Base-by-base conservation (phyloP, 2,329 filamentous ascomycete genomes). In the Phaeosphaeriaceae sp. region DNA sequence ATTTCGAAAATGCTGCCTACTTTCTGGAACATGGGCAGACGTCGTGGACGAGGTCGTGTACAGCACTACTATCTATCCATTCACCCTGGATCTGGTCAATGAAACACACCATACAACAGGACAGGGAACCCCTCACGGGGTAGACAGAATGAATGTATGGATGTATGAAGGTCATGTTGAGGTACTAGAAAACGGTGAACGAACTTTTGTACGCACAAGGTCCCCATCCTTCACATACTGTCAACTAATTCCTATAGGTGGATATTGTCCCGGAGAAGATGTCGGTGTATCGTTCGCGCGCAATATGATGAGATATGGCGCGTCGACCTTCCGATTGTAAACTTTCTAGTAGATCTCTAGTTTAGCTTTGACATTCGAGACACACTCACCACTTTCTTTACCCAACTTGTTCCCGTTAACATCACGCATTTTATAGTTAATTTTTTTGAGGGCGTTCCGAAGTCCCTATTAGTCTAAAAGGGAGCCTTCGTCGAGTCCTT, bases 41-140 rank as follows among this genome's bases (percentile, higher is more conserved):
- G 15, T 70, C 17, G 64, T 68, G 1, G 60, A 68, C 20, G 56
- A 68, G 17, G 56, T 68, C 4, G 32, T 68, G 3, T 58, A 56
- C 17, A 50, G 46, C 15, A 56, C 65, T 1, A 44, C 36, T 6
- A 58, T 68, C 4, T 8, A 21, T 2, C 36, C 39, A 1, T 70
- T 70, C 32, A 26, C 32, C 1, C 41, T 70, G 17, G 35, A 63
- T 16, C 33, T 13, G 7, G 67, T 68, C 35, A 53, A 64, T 23
- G 65, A 70, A 26, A 46, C 13, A 17, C 15, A 5, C 0, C 2
- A 47, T 7, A 15, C 33, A 5, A 2, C 35, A 17, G 13, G 16
- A 5, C 13, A 34, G 17, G 32, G n/a, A 13, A 15, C 17, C 8
- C n/a, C 34, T 11, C 30, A 46, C 2, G 30, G 28, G 15, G 16